Evolutionary conservation across 1,284 basidiomycete genomes (phyloP), one percentile per base, ranked within the genome.

Genomic region (Phellopilus nigrolimitatus): DNA sequence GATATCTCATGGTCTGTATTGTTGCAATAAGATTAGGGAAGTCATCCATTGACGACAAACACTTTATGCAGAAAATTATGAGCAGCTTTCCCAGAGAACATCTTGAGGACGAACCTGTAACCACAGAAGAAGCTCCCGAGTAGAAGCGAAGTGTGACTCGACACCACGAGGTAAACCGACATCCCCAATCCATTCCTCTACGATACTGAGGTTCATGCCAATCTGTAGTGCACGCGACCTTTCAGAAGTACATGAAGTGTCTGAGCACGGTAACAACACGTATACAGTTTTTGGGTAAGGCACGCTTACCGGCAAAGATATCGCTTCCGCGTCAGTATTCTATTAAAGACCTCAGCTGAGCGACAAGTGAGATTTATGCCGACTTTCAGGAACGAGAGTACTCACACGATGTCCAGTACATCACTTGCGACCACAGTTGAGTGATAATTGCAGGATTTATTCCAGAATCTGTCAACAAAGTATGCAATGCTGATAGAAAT

Each of bases 371-470:
- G 46, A 63, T 7, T 27, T 40, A 30, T 40, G 8, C 36, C 47
- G 34, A 47, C 48, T 47, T 53, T 3, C 5, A 7, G 13, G 37
- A 38, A 28, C 25, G n/a, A 24, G 34, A 31, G 44, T 38, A 61
- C 83, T 66, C 66, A 88, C 88, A 88, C 22, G 85, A 80, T 42
- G 84, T 84, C 92, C 92, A 95, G 64, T 92, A 95, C 71, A 95
- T 84, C 15, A 97, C 83, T 69, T 99, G 95, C 0, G 93, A 95
- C 79, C 95, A 95, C 39, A 93, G 77, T 65, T 99, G 95, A 12
- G 89, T 84, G 54, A 88, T 86, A 40, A 97, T 75, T 1, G 81
- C 86, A 8, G 95, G 95, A 63, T 98, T 97, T 58, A 98, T 80
- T 56, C 95, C 89, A 57, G 95, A 92, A 17, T 94, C 72, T 42